Base-by-base conservation (phyloP, 306 rosid genomes). In the Medicago ruthenica region DNA sequence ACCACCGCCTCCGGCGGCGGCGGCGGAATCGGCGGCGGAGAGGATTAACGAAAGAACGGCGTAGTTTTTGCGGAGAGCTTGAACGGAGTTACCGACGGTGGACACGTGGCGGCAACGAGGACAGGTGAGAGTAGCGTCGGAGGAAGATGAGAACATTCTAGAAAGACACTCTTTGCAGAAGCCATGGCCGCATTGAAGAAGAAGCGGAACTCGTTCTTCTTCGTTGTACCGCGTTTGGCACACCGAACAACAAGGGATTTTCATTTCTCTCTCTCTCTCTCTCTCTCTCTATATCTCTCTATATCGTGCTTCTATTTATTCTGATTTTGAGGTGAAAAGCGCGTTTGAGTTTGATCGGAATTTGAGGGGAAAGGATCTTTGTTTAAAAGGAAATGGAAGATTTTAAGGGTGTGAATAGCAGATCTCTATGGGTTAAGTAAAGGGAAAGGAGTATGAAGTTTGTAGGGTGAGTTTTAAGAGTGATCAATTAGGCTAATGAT, bases 141-240 rank as follows among this genome's bases (percentile, higher is more conserved):
- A 64, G 5, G 91, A 87, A 5, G 90, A 76, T 5, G 92, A 80
- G 91, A 92, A 95, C 99, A 95, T 92, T 70, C 80, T 82, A 12
- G 97, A 92, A 14, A 95, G 83, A 58, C 99, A 95, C 45, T 95
- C 99, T 71, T 80, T 86, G 82, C 99, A 95, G 87, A 92, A 95
- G 4, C 97, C 97, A 79, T 95, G 99, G 40, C 99, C 99, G 70
- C 99, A 95, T 87, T 95, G 97, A 36, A 95, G 99, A 79, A 95
- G 77, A 71, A 95, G 97, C 13, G 99, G 99, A 11, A 92, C 97
- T 73, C 99, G 85, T 78, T 92, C 99, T 8, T 90, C 99, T 78
- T 92, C 99, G 92, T 95, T 91, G 84, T 92, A 95, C 72, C 99
- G 92, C 84, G 90, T 95, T 78, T 92, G 97, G 86, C 99, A 95